Conservation (phyloP, 306 rosid species). For the Vigna nakashimae region DNA sequence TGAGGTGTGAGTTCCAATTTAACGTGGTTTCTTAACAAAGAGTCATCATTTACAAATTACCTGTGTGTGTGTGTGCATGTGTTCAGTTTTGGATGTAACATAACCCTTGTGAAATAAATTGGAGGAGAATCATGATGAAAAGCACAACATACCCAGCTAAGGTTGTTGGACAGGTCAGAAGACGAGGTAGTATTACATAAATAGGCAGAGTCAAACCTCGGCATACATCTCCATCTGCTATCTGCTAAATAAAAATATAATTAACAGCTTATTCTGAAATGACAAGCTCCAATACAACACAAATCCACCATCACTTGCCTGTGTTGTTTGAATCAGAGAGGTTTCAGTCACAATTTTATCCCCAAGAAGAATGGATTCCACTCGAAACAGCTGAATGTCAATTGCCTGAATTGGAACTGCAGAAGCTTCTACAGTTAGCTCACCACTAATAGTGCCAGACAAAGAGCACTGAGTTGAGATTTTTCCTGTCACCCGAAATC, state of each 20-base stretch:
- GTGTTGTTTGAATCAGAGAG: constrained; percentile 86
- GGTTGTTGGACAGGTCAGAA: constrained; percentile 87
- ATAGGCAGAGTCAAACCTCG: constrained; percentile 73
- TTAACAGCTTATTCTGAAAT: constrained; percentile 30
- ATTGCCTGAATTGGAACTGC: constrained; percentile 84
- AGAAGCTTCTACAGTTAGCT: constrained; percentile 84
- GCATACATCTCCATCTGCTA: constrained; percentile 90
- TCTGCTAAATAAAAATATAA: constrained; percentile 51
- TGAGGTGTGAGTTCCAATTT: too few species aligned
- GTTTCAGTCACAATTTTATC: constrained; percentile 85
- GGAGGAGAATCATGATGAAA: constrained; percentile 4
- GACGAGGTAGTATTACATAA: constrained; percentile 83
- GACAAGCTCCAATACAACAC: background rate
- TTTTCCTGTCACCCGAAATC: constrained; percentile 90
- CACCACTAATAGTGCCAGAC: constrained; percentile 75
- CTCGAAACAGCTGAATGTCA: constrained; percentile 80
- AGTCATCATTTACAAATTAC: background rate
- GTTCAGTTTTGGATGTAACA: constrained; percentile 1
- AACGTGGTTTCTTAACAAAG: too few species aligned
- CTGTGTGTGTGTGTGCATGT: background rate
- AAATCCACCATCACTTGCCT: constrained; percentile 59
- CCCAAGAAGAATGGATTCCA: constrained; percentile 87
- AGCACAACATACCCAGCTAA: constrained; percentile 76
- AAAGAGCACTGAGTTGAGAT: constrained; percentile 81
- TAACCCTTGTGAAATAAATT: background rate